Evolutionary conservation across 2,329 filamentous ascomycete species (phyloP), one percentile per base, ranked within the genome.

Genomic region (Curvularia eragrostidis): DNA sequence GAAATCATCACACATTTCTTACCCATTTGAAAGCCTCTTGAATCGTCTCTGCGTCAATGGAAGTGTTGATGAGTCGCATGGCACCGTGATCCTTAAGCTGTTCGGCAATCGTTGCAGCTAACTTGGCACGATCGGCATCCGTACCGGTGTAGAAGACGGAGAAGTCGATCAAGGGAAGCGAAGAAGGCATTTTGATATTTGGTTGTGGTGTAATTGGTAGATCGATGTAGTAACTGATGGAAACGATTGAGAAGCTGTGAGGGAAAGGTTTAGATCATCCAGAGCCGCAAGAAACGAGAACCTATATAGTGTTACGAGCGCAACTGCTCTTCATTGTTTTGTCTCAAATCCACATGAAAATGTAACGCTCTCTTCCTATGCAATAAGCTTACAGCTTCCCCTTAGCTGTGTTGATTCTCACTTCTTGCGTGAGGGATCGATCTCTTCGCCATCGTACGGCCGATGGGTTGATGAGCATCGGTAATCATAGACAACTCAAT

Each of bases 1-100:
- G 28, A 30, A 30, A 34, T 15, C 13, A 34, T 34, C 32, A 34
- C 28, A 10, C 10, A 30, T 30, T 30, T 30, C 13, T 13, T 46
- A 46, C 42, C 42, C 23, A 46, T 46, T 46, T 46, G 8, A 46
- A 46, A 28, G 21, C 42, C 21, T 46, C 42, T 23, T 46, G 21
- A n/a, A 46, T 46, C 42, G 5, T 46, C 12, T 26, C 21, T 28
- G 23, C 42, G 5, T 4, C 6, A 15, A 46, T 46, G 21, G 42
- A 46, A n/a, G 42, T 46, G 24, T 46, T 46, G 15, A 46, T 46
- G 21, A 46, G 42, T 9, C 42, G 42, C 42, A 46, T 46, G 23
- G 42, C 42, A 26, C 42, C 23, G 24, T 46, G 23, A 7, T 46
- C 15, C 24, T 46, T 46, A 8, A 46, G 42, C n/a, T 46, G 21